phyloP scores from a whole-genome alignment of 768 basidiomycete species.

The Dentipellis sp. region DNA sequence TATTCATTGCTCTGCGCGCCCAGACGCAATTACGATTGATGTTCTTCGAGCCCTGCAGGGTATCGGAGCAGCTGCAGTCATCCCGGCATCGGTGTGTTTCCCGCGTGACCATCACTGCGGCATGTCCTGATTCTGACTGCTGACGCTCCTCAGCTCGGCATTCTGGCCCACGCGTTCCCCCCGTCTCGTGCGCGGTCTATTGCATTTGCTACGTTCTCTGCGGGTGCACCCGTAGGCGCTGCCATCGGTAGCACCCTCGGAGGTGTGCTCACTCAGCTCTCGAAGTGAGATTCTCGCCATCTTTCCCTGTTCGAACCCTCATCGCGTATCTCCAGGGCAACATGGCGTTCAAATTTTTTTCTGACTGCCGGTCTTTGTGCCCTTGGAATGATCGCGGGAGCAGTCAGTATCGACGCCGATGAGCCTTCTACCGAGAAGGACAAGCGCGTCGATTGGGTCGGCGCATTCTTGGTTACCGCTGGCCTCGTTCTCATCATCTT shows the following conservation, averaged over 20 bases:
- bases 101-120: slow-evolving; percentile 1
- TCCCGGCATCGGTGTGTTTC: slow-evolving; percentile 54
- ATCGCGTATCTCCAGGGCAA: slow-evolving; percentile 12
- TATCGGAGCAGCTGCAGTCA: slow-evolving; percentile 65
- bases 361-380: slow-evolving; percentile 48
- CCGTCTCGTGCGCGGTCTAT: slow-evolving; percentile 55
- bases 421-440: slow-evolving; percentile 20
- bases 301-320: no score
- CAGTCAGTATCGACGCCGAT: slow-evolving; percentile 55
- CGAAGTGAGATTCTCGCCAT: slow-evolving; percentile 1
- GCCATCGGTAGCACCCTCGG: slow-evolving; percentile 64
- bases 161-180: slow-evolving; percentile 73
- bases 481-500: slow-evolving; percentile 68
- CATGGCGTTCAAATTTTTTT: slow-evolving; percentile 66
- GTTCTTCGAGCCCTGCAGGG: slow-evolving; percentile 75
- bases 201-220: slow-evolving; percentile 78
- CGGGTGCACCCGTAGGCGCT: slow-evolving; percentile 77
- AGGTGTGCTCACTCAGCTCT: slow-evolving; percentile 48
- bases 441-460: slow-evolving; percentile 66
- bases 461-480: slow-evolving; percentile 52
- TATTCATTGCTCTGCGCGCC: slow-evolving; percentile 14
- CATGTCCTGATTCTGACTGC: not conserved
- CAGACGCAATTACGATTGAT: slow-evolving; percentile 53
- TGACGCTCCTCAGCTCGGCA: slow-evolving; percentile 47
- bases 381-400: slow-evolving; percentile 41